These are phyloP conservation scores for Fusarium metavorans DNA, from an alignment of 2,329 filamentous ascomycete genomes.

Conservation along the genomic window DNA sequence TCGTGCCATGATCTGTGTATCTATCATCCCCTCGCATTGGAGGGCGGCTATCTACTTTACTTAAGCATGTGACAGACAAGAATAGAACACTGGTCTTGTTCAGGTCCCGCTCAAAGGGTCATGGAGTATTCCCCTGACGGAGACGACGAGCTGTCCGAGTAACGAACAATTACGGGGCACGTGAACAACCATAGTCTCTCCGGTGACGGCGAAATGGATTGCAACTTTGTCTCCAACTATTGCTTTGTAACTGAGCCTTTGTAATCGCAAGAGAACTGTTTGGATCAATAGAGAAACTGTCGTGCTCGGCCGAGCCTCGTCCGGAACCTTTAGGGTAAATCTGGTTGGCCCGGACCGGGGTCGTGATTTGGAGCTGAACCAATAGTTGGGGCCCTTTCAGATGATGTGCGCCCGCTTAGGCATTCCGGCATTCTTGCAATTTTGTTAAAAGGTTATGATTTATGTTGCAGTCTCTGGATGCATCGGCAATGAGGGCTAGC, in stretches of 20 bases:
- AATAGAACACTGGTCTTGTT: background rate
- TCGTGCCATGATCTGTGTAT: no score
- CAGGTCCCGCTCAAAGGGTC: background rate
- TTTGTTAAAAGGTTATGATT: background rate
- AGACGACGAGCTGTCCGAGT: background rate
- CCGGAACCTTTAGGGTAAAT: background rate
- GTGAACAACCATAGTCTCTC: background rate
- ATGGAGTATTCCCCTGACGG: background rate
- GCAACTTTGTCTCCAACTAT: background rate
- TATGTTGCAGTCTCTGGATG: background rate
- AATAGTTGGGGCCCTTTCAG: background rate
- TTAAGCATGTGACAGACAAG: background rate
- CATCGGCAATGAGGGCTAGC: background rate
- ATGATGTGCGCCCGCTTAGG: background rate
- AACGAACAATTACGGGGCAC: background rate
- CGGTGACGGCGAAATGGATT: background rate
- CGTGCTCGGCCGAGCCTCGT: background rate
- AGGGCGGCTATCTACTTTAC: background rate
- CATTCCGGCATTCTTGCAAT: no score
- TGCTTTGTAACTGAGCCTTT: background rate
- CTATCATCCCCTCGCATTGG: no score
- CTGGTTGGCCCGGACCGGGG: background rate
- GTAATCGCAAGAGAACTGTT: background rate
- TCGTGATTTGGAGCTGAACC: background rate
- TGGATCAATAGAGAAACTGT: background rate